Percentiles rank a stretch among this genome's conserved stretches.
These are phyloP conservation scores for Verticillium nonalfalfae DNA, from an alignment of 2,329 filamentous ascomycete genomes.

Conservation along the genomic window DNA sequence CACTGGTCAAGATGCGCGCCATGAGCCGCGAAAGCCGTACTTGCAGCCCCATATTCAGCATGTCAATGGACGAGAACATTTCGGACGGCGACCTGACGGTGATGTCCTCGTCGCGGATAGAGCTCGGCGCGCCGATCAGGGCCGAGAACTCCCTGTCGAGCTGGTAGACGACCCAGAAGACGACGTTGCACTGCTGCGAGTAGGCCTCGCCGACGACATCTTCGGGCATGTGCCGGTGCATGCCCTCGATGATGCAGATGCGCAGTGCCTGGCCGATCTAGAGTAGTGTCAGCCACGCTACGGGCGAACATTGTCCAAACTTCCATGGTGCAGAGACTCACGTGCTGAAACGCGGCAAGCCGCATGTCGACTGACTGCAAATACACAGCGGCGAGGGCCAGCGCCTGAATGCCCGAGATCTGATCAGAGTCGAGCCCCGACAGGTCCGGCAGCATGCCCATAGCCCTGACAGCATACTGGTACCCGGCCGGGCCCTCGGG, in stretches of 20 bases:
- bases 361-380: slow-evolving; percentile 33
- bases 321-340: slow-evolving; percentile 9
- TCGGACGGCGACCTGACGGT: slow-evolving; percentile 10
- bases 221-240: slow-evolving; percentile 10
- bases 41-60: slow-evolving; percentile 11
- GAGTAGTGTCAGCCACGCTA: slow-evolving; percentile 2
- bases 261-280: slow-evolving; percentile 25
- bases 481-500: slow-evolving; percentile 24
- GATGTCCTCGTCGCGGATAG: slow-evolving; percentile 11
- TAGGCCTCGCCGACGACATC: slow-evolving; percentile 9
- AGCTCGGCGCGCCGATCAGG: slow-evolving; percentile 11
- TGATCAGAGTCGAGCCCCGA: slow-evolving; percentile 21
- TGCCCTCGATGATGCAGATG: slow-evolving; percentile 22
- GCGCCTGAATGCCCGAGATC: slow-evolving; percentile 23
- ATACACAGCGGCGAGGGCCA: slow-evolving; percentile 27
- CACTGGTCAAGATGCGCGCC: slow-evolving; percentile 10
- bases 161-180: slow-evolving; percentile 12
- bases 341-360: slow-evolving; percentile 29
- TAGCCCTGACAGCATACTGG: slow-evolving; percentile 30
- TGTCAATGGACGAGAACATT: slow-evolving; percentile 7
- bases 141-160: slow-evolving; percentile 9
- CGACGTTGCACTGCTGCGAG: slow-evolving; percentile 10
- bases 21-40: slow-evolving; percentile 9
- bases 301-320: slow-evolving; percentile 7
- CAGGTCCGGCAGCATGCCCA: slow-evolving; percentile 29